Evolutionary conservation across 75 land plant species (phyloP).

Genomic region (Picea glauca): DNA sequence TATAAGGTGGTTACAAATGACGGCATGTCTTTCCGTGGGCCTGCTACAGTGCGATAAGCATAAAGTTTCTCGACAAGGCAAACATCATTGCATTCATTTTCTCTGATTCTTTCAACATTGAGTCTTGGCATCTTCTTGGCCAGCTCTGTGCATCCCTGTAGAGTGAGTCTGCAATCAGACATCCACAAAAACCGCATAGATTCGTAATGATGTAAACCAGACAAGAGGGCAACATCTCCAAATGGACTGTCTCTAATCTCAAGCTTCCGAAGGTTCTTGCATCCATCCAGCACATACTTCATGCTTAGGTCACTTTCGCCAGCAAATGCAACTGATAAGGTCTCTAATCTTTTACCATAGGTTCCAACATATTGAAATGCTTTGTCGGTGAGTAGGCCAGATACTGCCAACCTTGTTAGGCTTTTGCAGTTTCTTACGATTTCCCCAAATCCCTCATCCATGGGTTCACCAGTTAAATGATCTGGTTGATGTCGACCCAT

Average conservation of each 20-base stretch:
- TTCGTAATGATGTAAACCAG: slow-evolving; percentile 73
- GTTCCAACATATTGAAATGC: slow-evolving; percentile 80
- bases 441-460: slow-evolving; percentile 98
- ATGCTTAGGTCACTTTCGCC: slow-evolving; percentile 72
- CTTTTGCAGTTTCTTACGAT: slow-evolving; percentile 76
- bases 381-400: slow-evolving; percentile 81
- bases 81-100: slow-evolving; percentile 12
- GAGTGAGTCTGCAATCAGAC: slow-evolving; percentile 66
- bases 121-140: slow-evolving; percentile 58
- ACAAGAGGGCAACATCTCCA: slow-evolving; percentile 71
- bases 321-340: slow-evolving; percentile 91
- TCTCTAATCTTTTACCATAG: slow-evolving; percentile 73
- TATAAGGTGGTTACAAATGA: slow-evolving; percentile 51
- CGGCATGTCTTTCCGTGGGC: slow-evolving; percentile 76
- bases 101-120: slow-evolving; percentile 74
- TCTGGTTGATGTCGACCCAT: slow-evolving; percentile 64
- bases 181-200: slow-evolving; percentile 96
- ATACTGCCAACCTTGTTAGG: slow-evolving; percentile 75
- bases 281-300: slow-evolving; percentile 73
- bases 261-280: slow-evolving; percentile 79
- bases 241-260: slow-evolving; percentile 95
- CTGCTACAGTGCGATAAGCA: slow-evolving; percentile 82
- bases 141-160: slow-evolving; percentile 55
- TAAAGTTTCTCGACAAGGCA: slow-evolving; percentile 63
- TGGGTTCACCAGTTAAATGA: slow-evolving; percentile 56